Evolutionary conservation across 306 rosid species (phyloP).

Genomic region (Rosa persica): DNA sequence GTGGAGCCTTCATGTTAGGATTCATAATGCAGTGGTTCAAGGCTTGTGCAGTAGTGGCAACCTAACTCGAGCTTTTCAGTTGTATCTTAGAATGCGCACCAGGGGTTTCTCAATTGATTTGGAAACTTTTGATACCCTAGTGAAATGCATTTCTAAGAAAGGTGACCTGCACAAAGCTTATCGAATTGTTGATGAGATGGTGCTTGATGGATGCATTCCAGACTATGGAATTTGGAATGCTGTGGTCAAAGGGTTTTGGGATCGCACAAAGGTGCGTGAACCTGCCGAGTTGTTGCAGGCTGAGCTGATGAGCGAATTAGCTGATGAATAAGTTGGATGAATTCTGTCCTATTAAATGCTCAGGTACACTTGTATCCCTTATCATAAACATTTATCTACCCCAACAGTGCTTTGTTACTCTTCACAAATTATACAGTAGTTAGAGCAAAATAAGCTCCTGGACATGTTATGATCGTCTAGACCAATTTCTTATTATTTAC

Average conservation of each 20-base stretch:
- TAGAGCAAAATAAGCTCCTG: neutral
- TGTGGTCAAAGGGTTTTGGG: slow-evolving; percentile 62
- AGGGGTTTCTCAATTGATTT: slow-evolving; percentile 61
- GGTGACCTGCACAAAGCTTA: slow-evolving; percentile 71
- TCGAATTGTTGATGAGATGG: slow-evolving; percentile 77
- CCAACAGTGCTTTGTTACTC: neutral
- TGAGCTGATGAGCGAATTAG: slow-evolving; percentile 40
- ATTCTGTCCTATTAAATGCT: neutral
- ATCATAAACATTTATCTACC: neutral
- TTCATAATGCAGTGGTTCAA: slow-evolving; percentile 69
- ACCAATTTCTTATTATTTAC: neutral
- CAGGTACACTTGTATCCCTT: neutral
- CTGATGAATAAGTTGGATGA: neutral
- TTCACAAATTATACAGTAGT: neutral
- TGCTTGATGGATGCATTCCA: slow-evolving; percentile 70
- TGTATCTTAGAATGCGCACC: slow-evolving; percentile 75
- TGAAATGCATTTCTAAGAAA: slow-evolving; percentile 56
- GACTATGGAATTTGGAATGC: slow-evolving; percentile 64
- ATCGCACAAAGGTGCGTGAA: slow-evolving; percentile 62
- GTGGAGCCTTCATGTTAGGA: slow-evolving; percentile 72
- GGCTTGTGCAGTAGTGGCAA: slow-evolving; percentile 57
- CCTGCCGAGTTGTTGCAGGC: slow-evolving; percentile 54
- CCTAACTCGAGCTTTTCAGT: slow-evolving; percentile 61
- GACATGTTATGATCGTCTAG: neutral
- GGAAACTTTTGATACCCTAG: slow-evolving; percentile 49